Conservation (phyloP, 2,329 filamentous ascomycete genomes). For the Colletotrichum acutatum region DNA sequence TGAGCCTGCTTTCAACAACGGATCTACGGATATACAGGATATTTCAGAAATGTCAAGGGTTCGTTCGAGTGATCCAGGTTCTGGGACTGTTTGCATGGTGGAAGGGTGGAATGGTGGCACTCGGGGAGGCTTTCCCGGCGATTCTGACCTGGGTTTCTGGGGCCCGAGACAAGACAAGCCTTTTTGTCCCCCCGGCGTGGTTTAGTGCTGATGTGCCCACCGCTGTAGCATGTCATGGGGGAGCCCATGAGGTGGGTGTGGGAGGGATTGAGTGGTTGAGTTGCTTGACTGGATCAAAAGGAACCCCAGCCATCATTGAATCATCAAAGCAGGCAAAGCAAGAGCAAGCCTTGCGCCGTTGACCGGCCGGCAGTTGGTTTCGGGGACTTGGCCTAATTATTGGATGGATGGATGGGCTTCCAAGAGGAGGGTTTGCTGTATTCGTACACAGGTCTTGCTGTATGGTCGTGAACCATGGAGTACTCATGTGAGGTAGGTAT, state of each 20-base stretch:
- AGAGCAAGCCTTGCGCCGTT: constrained; percentile 4
- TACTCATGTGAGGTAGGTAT: too few species aligned
- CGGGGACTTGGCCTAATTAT: constrained; percentile 16
- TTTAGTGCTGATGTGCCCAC: constrained; percentile 16
- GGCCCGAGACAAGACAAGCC: not conserved
- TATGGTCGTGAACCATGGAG: not conserved
- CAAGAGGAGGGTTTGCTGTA: not conserved
- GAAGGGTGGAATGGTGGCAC: not conserved
- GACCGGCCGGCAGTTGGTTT: constrained; percentile 23
- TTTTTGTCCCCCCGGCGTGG: constrained; percentile 3
- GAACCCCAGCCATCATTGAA: not conserved
- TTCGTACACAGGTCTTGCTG: not conserved
- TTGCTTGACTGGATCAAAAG: not conserved
- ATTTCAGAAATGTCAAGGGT: not conserved
- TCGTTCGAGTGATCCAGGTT: not conserved
- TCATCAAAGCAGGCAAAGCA: not conserved
- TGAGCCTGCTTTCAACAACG: not conserved
- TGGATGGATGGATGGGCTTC: not conserved
- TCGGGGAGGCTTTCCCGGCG: not conserved
- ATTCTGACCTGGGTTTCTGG: not conserved
- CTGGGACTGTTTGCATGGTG: not conserved
- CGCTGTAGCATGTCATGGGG: not conserved
- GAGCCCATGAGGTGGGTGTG: not conserved
- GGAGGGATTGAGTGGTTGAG: not conserved
- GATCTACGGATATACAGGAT: not conserved